These are phyloP conservation scores for Canavalia ensiformis DNA, from an alignment of 306 rosid genomes.

Conservation along the genomic window DNA sequence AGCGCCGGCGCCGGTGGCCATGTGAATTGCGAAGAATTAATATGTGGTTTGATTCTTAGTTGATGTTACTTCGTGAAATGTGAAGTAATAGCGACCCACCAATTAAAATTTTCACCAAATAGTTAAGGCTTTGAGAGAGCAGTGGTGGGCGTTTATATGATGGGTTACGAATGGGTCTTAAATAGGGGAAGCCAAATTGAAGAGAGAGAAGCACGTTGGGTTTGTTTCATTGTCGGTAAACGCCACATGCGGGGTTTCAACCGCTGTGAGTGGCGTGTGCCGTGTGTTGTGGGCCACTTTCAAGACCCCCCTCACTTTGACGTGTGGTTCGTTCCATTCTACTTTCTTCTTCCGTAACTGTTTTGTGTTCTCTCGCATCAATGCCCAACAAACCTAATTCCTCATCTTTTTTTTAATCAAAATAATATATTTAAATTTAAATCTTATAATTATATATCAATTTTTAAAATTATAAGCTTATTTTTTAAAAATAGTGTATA, in stretches of 20 bases:
- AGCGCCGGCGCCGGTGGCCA: conserved; percentile 56
- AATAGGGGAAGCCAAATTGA: conserved; percentile 15
- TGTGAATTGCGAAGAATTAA: conserved; percentile 24
- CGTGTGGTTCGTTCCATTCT: not conserved
- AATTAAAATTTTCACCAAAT: not conserved
- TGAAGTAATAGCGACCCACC: not conserved
- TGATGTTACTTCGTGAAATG: not conserved
- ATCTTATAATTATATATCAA: no score
- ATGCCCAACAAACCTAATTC: no score
- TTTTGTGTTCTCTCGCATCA: not conserved
- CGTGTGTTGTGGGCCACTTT: conserved; percentile 54
- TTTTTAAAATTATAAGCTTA: no score
- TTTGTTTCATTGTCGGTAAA: not conserved
- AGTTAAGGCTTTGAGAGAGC: not conserved
- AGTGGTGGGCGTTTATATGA: conserved; percentile 35
- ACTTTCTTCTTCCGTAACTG: not conserved
- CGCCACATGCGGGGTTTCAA: conserved; percentile 45
- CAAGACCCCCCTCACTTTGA: conserved; percentile 4
- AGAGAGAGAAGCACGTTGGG: not conserved
- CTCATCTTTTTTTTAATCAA: no score
- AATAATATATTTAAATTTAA: no score
- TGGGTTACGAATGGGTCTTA: not conserved
- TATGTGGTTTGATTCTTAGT: not conserved
- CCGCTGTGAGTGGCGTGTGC: conserved; percentile 50
- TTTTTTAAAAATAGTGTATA: no score